Evolutionary conservation across 2,329 filamentous ascomycete genomes (phyloP).

Genomic region (Sporothrix protearum): DNA sequence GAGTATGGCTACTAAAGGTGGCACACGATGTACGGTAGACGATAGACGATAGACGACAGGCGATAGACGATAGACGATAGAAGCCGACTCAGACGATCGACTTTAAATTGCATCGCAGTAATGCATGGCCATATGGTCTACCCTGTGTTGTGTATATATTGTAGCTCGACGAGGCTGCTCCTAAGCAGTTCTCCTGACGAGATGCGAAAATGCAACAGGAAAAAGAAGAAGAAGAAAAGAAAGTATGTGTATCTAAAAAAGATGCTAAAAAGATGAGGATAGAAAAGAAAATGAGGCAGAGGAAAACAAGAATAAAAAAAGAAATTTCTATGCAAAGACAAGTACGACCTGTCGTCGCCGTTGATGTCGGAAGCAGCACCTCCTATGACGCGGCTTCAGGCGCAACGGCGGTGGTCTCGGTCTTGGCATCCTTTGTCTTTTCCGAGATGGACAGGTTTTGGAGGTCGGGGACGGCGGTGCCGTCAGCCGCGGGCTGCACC

Average conservation of each 20-base stretch:
- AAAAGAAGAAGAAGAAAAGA: not conserved
- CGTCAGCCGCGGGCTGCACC: slow-evolving; percentile 16
- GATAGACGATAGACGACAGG: not conserved
- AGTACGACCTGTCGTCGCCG: not conserved
- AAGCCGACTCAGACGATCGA: not conserved
- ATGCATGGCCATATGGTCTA: not conserved
- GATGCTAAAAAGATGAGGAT: not conserved
- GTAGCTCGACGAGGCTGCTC: not conserved
- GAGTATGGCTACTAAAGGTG: not conserved
- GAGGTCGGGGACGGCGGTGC: slow-evolving; percentile 2
- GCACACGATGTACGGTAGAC: not conserved
- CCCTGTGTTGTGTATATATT: not conserved
- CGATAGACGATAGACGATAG: too few relatives aligned
- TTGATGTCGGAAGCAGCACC: too few relatives aligned
- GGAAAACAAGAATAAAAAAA: not conserved
- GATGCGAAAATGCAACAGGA: not conserved
- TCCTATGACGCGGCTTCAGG: slow-evolving; percentile 6
- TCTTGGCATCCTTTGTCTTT: slow-evolving; percentile 15
- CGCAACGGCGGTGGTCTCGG: not conserved
- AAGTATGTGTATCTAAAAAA: not conserved
- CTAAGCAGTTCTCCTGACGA: not conserved
- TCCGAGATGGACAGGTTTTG: slow-evolving; percentile 24
- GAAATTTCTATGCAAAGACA: not conserved
- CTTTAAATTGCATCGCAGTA: not conserved
- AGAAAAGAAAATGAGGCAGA: not conserved